These are phyloP conservation scores for Biscogniauxia marginata DNA, from an alignment of 2,329 filamentous ascomycete genomes.

Conservation along the genomic window DNA sequence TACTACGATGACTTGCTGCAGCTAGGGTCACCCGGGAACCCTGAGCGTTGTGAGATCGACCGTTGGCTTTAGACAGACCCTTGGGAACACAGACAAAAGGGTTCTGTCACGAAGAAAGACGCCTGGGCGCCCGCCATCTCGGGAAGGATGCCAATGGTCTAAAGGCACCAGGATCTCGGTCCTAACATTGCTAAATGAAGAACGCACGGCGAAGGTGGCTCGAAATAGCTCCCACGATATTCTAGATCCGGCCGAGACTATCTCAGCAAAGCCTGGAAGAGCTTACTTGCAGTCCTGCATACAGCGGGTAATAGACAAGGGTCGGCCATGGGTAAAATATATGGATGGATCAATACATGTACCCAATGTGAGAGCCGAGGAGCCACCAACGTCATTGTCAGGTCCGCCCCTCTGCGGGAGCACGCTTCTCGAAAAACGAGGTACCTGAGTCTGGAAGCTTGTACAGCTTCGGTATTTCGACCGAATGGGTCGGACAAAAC, in stretches of 20 bases:
- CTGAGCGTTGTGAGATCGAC: constrained; percentile 1
- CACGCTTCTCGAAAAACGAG: not conserved
- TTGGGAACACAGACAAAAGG: too few relatives aligned
- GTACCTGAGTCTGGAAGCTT: not conserved
- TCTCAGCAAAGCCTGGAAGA: not conserved
- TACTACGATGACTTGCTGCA: constrained; percentile 5
- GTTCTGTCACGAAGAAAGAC: too few relatives aligned
- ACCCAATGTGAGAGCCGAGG: not conserved
- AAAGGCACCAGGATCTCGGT: not conserved
- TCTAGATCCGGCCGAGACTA: not conserved
- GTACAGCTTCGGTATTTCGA: not conserved
- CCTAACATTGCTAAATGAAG: not conserved
- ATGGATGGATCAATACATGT: not conserved
- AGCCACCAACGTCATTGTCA: not conserved
- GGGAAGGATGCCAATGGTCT: too few relatives aligned
- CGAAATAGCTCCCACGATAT: not conserved
- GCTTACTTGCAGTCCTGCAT: not conserved
- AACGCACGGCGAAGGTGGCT: not conserved
- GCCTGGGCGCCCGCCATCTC: too few relatives aligned
- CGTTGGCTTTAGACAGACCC: too few relatives aligned
- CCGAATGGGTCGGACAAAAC: not conserved
- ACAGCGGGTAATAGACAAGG: not conserved
- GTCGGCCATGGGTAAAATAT: not conserved
- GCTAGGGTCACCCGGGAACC: constrained; percentile 13
- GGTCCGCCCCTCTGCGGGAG: not conserved